Evolutionary conservation across 495 filamentous ascomycete genomes (phyloP).

Genomic region (Penicillium riverlandense): DNA sequence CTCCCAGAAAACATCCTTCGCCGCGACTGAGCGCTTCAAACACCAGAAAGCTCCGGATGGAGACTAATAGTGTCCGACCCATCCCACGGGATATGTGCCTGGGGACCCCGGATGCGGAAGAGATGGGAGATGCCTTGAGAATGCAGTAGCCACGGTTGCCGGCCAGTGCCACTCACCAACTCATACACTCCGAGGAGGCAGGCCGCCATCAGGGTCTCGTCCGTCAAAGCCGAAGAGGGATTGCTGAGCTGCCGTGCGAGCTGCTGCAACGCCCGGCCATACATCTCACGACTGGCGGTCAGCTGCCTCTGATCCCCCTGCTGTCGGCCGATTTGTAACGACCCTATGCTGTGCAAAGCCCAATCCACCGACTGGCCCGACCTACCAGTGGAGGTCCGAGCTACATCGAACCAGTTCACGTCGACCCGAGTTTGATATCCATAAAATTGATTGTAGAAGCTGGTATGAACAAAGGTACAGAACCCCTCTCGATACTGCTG

Average conservation of each 20-base stretch:
- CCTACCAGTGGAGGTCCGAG: conserved; percentile 3
- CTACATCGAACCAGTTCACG: conserved; percentile 15
- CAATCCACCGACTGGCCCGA: conserved; percentile 3
- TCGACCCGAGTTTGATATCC: conserved; percentile 9
- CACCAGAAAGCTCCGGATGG: conserved; percentile 25
- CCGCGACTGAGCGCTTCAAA: conserved; percentile 17
- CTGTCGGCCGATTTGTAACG: conserved; percentile 10
- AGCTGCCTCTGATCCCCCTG: conserved; percentile 9
- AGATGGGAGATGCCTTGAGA: conserved; percentile 25
- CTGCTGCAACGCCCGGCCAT: conserved; percentile 11
- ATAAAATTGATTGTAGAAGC: conserved; percentile 9
- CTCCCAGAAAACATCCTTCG: conserved; percentile 22
- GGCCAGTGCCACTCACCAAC: conserved; percentile 16
- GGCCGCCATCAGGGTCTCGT: conserved; percentile 16
- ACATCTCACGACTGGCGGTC: conserved; percentile 15
- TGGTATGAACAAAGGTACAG: conserved; percentile 11
- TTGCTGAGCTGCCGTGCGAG: conserved; percentile 4
- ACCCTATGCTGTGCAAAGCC: conserved; percentile 10
- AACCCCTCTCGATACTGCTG: conserved; percentile 14
- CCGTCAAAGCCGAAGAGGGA: conserved; percentile 9
- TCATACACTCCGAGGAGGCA: conserved; percentile 28
- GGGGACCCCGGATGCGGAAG: conserved; percentile 20
- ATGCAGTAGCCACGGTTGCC: conserved; percentile 27
- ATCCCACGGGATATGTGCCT: conserved; percentile 18
- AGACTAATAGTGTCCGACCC: conserved; percentile 18